These are phyloP conservation scores for Sporobolomyces pararoseus DNA, from an alignment of 768 basidiomycete genomes.

Conservation along the genomic window DNA sequence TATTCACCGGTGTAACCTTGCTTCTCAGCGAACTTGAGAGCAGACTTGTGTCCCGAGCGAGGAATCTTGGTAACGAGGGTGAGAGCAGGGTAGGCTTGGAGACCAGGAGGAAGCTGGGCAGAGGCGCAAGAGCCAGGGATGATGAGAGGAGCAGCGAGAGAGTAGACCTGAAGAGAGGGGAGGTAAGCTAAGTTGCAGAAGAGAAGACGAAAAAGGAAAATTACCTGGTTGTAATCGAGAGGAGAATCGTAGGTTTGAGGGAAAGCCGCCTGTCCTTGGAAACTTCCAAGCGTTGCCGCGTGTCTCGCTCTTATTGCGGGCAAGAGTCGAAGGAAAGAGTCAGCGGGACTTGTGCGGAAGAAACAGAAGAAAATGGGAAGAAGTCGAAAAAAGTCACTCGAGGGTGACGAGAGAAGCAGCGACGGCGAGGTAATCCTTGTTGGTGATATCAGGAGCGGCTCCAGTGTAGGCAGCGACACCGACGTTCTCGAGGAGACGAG, in stretches of 20 bases:
- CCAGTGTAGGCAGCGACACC: slow-evolving; percentile 20
- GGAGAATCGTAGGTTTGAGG: slow-evolving; percentile 24
- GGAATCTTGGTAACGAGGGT: slow-evolving; percentile 13
- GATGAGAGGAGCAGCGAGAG: slow-evolving; percentile 24
- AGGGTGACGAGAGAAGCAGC: slow-evolving; percentile 27
- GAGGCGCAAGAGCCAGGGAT: slow-evolving; percentile 11
- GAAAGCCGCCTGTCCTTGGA: slow-evolving; percentile 17
- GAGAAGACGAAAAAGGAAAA: too few species aligned
- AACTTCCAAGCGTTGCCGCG: slow-evolving; percentile 7
- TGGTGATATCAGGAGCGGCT: slow-evolving; percentile 22
- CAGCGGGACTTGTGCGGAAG: not conserved
- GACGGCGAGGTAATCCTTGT: slow-evolving; percentile 25
- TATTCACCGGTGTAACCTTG: slow-evolving; percentile 9
- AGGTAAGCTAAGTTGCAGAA: too few species aligned
- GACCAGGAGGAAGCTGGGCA: slow-evolving; percentile 6
- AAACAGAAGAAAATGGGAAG: not conserved
- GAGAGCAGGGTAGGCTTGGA: slow-evolving; percentile 23
- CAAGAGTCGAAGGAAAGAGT: not conserved
- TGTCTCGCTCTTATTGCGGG: slow-evolving; percentile 6
- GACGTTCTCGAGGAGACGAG: slow-evolving; percentile 33
- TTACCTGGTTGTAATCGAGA: slow-evolving; percentile 24
- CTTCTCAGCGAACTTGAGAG: slow-evolving; percentile 16
- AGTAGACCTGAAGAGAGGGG: slow-evolving; percentile 19
- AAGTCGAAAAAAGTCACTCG: not conserved
- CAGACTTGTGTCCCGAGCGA: slow-evolving; percentile 24